A percentile compares a stretch with the other conserved stretches of the same genome.
These are phyloP conservation scores for Suhomyces bokatorum DNA, from an alignment of 1,139 yeast species.

Conservation along the genomic window DNA sequence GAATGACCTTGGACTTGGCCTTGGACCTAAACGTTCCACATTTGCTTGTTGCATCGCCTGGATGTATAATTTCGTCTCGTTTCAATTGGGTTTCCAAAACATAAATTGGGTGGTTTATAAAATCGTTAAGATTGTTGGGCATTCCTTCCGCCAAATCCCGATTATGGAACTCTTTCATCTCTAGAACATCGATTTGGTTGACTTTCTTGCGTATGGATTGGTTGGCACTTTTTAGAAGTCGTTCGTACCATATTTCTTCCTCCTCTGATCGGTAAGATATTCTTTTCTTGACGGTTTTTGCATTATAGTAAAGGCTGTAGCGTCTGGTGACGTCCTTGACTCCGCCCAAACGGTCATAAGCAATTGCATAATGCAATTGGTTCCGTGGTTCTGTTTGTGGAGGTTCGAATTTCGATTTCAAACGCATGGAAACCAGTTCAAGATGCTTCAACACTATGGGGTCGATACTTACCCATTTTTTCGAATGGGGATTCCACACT, in stretches of 20 bases:
- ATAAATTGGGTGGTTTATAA: constrained; percentile 85
- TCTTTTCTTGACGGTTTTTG: constrained; percentile 73
- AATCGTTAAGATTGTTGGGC: constrained; percentile 81
- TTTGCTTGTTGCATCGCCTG: constrained; percentile 53
- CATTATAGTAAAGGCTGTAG: constrained; percentile 68
- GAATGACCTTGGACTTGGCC: constrained; percentile 35
- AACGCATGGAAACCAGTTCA: constrained; percentile 61
- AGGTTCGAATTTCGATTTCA: constrained; percentile 73
- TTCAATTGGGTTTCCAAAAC: constrained; percentile 74
- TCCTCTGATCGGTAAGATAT: constrained; percentile 56
- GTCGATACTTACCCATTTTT: constrained; percentile 84
- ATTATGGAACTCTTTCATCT: constrained; percentile 66
- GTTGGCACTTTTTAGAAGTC: constrained; percentile 36
- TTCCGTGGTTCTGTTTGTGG: constrained; percentile 62
- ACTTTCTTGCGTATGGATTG: constrained; percentile 30
- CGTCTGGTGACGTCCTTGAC: constrained; percentile 84
- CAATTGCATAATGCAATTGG: constrained; percentile 70
- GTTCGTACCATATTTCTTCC: constrained; percentile 66
- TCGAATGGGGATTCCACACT: constrained; percentile 77
- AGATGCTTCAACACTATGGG: constrained; percentile 66
- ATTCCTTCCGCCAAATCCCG: constrained; percentile 78
- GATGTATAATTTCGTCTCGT: constrained; percentile 69
- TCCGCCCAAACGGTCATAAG: constrained; percentile 65
- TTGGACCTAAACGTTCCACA: constrained; percentile 69
- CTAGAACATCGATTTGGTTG: constrained; percentile 62